Base-by-base conservation (phyloP, 768 basidiomycete species). In the Pleurotus cornucopiae region DNA sequence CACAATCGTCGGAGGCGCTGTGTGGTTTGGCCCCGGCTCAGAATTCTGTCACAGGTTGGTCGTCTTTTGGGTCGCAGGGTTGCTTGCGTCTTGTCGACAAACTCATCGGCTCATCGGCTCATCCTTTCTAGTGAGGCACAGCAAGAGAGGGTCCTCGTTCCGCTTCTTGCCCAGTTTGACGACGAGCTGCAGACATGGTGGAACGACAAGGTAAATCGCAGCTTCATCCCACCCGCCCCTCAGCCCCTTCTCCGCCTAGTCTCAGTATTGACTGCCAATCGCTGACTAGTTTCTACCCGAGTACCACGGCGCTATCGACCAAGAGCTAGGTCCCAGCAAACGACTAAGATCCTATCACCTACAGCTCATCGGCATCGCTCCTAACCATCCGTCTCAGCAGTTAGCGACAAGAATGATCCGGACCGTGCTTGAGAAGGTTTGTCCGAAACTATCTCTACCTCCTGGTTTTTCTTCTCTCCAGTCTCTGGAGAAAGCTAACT, bases 21-120 rank as follows among this genome's bases (percentile, higher is more conserved):
- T 62, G 26, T 64, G 63, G 61, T 64, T 64, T 55, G 61, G 63
- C 14, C 63, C 63, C 26, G 61, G 61, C 11, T 57, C 58, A 46
- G 60, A 62, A 30, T 56, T 60, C 44, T 59, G 57, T 41, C 30
- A 53, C 6, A 61, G 60, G 60, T 59, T 49, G 2, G n/a, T 23
- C 18, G 12, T 7, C 23, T 34, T n/a, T 25, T n/a, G 46, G 30
- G 26, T 9, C 26, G 26, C 26, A 30, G 26, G 6, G 26, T 9
- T 30, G 26, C 26, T 30, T 9, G 7, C 30, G 30, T 9, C 30
- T 9, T 34, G 7, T 34, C 30, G 30, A 34, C 30, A 9, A 3
- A 26, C 39, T 61, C 9, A 58, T 59, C 12, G 55, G 49, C 47
- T 61, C 25, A 61, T 54, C 37, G 38, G 38, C 48, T 58, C 53